Evolutionary conservation across 2,329 filamentous ascomycete genomes (phyloP), one percentile per base, ranked within the genome.

Genomic region (Diplocarpon mali): DNA sequence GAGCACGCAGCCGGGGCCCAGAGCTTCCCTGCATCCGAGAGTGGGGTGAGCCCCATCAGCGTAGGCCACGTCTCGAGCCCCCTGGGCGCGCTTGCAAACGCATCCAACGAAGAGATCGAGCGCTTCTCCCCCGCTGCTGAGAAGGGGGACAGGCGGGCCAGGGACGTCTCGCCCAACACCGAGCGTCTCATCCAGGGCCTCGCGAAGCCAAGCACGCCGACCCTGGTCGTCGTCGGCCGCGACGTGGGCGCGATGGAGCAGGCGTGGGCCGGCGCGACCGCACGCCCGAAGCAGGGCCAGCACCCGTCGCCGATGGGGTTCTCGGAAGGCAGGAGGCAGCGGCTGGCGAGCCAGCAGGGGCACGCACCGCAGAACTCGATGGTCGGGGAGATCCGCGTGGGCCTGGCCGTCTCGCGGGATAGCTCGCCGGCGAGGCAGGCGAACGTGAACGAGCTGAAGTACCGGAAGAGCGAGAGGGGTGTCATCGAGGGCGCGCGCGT

Each of bases 401-500:
- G 51, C 3, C 31, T 63, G 10, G 53, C 63, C 28, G 52, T 60
- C 12, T 51, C 57, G 28, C 40, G 46, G 17, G 38, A 38, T 9
- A 32, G 29, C 20, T 40, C 36, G 13, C n/a, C 31, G 4, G 10
- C 17, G 13, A 28, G 46, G 41, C 60, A 64, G 38, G 54, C 64
- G 30, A 60, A 59, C 2, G 54, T 64, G 30, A 60, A 59, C 2
- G 65, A 64, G 44, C 14, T 50, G 14, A 45, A 51, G 15, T 60
- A 71, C 49, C 65, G 72, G 47, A 70, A 70, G 61, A 78, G 75
- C 56, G 71, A 75, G 60, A 66, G 67, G 46, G 68, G 73, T 29
- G 60, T 77, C 31, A 59, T 78, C 20, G 74, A 78, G 49, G 64
- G 64, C 6, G 38, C 51, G 46, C 46, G 34, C 50, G 43, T 38